Evolutionary conservation across 1,284 basidiomycete genomes (phyloP).

Genomic region (Puccinia brachypodii): DNA sequence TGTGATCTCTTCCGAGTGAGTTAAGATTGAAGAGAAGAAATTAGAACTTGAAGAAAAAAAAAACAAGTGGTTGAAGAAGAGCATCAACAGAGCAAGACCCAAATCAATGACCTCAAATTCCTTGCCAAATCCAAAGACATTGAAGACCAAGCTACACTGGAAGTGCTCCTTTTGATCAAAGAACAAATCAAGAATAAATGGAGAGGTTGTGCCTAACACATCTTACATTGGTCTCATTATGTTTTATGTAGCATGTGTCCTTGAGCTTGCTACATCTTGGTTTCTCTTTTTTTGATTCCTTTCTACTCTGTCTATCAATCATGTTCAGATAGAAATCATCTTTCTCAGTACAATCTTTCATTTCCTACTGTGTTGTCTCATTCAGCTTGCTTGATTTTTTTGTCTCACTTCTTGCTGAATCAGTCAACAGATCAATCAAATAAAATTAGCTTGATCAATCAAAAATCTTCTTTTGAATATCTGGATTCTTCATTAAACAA

Average conservation of each 20-base stretch:
- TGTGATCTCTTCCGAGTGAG: neutral
- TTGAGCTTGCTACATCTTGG: no score
- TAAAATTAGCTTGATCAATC: no score
- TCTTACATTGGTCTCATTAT: no score
- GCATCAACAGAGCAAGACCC: neutral
- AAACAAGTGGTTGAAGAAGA: neutral
- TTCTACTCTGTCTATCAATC: no score
- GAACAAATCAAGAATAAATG: neutral
- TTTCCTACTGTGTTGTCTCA: no score
- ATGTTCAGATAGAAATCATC: no score
- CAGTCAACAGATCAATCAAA: no score
- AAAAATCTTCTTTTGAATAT: no score
- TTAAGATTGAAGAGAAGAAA: neutral
- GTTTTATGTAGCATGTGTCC: no score
- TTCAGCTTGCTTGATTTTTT: neutral
- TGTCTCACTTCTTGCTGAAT: neutral
- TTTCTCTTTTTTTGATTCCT: no score
- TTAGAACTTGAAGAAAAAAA: neutral
- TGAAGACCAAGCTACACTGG: neutral
- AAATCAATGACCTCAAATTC: neutral
- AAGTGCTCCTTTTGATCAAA: neutral
- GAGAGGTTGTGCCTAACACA: neutral
- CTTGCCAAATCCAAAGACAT: neutral
- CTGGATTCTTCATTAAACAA: no score
- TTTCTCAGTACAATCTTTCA: no score